Evolutionary conservation across 257 asterid genomes (phyloP).

Genomic region (Penstemon davidsonii): DNA sequence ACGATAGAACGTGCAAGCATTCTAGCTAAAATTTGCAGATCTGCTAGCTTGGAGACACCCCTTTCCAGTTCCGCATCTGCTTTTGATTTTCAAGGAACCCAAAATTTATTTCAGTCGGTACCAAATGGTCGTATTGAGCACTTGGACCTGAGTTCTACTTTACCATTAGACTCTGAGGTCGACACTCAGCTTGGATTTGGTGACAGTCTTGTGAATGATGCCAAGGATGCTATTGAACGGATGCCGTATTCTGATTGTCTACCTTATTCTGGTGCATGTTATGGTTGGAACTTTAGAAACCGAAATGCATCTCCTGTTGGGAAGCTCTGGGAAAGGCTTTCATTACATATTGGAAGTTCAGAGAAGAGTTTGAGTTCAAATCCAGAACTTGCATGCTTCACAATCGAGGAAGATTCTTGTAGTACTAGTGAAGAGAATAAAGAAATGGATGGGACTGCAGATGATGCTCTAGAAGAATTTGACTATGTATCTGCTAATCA

Average conservation of each 20-base stretch:
- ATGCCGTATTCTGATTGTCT: slow-evolving; percentile 47
- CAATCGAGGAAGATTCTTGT: slow-evolving; percentile 84
- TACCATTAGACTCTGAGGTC: slow-evolving; percentile 37
- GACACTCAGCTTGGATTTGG: slow-evolving; percentile 40
- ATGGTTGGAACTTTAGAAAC: slow-evolving; percentile 46
- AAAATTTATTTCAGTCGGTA: slow-evolving; percentile 48
- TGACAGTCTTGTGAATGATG: slow-evolving; percentile 40
- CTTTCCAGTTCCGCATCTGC: slow-evolving; percentile 52
- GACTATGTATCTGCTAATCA: slow-evolving; percentile 38
- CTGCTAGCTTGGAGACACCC: slow-evolving; percentile 58
- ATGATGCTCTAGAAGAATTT: slow-evolving; percentile 41
- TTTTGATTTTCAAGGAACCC: slow-evolving; percentile 42
- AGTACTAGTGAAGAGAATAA: slow-evolving; percentile 59
- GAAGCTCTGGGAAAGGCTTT: slow-evolving; percentile 68
- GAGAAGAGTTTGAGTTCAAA: slow-evolving; percentile 70
- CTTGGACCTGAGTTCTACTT: slow-evolving; percentile 42
- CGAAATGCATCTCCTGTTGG: slow-evolving; percentile 68
- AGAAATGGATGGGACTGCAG: slow-evolving; percentile 40
- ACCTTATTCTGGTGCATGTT: slow-evolving; percentile 51
- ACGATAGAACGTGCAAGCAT: slow-evolving; percentile 79
- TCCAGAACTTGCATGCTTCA: slow-evolving; percentile 90
- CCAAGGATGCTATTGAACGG: slow-evolving; percentile 35
- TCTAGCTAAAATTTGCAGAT: slow-evolving; percentile 79
- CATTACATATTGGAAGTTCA: slow-evolving; percentile 64
- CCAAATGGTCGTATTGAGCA: slow-evolving; percentile 64